These are phyloP conservation scores for Theileria sp. DNA, from an alignment of 169 alveolate genomes.

Conservation along the genomic window DNA sequence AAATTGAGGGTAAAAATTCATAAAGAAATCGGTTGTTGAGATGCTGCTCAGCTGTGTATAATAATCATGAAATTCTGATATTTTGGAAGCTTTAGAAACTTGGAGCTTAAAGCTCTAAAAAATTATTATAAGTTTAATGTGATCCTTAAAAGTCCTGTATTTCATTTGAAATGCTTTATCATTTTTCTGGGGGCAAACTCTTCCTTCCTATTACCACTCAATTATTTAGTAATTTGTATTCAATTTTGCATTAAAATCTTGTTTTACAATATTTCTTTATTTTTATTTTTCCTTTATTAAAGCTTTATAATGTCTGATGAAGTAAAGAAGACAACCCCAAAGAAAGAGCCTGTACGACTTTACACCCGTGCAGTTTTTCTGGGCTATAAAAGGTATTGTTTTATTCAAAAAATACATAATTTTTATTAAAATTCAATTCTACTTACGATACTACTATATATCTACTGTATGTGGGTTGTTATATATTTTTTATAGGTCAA, in stretches of 20 bases:
- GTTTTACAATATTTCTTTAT: not conserved
- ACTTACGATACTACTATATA: too few species aligned
- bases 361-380: constrained; percentile 87
- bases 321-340: constrained; percentile 48
- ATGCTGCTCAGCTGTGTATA: not conserved
- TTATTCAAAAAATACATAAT: not conserved
- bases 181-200: not conserved
- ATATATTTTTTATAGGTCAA: constrained; percentile 85
- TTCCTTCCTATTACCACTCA: not conserved
- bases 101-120: not conserved
- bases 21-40: not conserved
- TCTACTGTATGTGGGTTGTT: too few species aligned
- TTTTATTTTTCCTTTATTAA: constrained; percentile 7
- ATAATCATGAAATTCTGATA: not conserved
- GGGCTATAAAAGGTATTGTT: constrained; percentile 86
- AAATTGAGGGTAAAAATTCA: not conserved
- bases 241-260: not conserved
- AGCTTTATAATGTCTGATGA: constrained; percentile 41
- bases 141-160: not conserved
- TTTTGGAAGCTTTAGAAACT: not conserved
- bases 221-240: too few species aligned
- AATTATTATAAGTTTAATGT: too few species aligned
- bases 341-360: constrained; percentile 85
- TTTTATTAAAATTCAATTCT: not conserved
- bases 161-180: not conserved